These are phyloP conservation scores for Apiospora koreana DNA, from an alignment of 2,329 filamentous ascomycete species.

Conservation along the genomic window DNA sequence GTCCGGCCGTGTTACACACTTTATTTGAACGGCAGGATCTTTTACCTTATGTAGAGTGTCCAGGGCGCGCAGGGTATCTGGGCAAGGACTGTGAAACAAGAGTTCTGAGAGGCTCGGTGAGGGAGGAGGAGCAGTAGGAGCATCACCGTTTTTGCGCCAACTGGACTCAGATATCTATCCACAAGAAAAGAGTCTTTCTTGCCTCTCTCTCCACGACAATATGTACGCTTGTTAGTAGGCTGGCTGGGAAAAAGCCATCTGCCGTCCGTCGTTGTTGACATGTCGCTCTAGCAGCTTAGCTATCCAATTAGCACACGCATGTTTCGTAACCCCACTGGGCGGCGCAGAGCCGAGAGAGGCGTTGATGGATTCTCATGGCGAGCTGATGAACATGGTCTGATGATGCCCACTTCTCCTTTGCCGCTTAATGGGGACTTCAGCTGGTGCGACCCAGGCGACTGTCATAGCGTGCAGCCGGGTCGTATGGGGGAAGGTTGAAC, in stretches of 20 bases:
- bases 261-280: not conserved
- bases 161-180: not conserved
- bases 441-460: slow-evolving; percentile 1
- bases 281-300: not conserved
- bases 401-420: not conserved
- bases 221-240: not conserved
- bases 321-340: not conserved
- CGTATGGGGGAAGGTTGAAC: not conserved
- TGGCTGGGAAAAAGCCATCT: not conserved
- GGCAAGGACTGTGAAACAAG: not conserved
- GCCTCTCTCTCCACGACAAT: too few relatives aligned
- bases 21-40: not conserved
- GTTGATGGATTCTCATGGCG: not conserved
- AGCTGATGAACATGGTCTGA: not conserved
- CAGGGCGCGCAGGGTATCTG: not conserved
- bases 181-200: not conserved
- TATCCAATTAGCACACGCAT: not conserved
- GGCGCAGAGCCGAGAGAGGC: not conserved
- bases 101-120: not conserved
- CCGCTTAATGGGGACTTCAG: not conserved
- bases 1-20: not conserved
- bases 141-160: not conserved
- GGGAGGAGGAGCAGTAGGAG: too few relatives aligned
- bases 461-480: slow-evolving; percentile 4
- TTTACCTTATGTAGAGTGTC: not conserved